Conservation (phyloP, 2,329 filamentous ascomycete species). For the Aspergillus niger region DNA sequence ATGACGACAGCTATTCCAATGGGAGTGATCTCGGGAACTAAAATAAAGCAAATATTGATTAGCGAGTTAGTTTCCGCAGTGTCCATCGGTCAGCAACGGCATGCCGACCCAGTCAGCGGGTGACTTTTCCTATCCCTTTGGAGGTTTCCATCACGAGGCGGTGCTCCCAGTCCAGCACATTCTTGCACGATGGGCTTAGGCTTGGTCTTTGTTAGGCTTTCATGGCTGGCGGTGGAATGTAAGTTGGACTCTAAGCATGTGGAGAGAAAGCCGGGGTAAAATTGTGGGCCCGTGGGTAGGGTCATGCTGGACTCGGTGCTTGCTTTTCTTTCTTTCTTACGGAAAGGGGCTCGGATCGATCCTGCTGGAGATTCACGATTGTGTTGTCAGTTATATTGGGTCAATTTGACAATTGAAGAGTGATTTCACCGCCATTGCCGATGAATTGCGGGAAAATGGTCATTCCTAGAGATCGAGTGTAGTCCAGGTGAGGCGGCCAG, state of each 20-base stretch:
- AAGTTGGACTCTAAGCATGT: not conserved
- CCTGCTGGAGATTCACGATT: no score
- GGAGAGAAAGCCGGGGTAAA: conserved; percentile 1
- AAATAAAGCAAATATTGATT: not conserved
- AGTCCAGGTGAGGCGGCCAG: not conserved
- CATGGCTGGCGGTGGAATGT: not conserved
- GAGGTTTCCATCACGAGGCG: not conserved
- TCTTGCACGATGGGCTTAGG: not conserved
- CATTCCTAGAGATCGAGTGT: not conserved
- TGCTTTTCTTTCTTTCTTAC: no score
- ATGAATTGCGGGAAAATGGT: not conserved
- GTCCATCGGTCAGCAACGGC: conserved; percentile 4
- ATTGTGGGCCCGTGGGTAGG: conserved; percentile 1
- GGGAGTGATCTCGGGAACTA: not conserved
- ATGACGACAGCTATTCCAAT: not conserved
- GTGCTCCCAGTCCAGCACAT: not conserved
- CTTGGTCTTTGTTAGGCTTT: not conserved
- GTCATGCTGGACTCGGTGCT: not conserved
- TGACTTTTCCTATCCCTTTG: not conserved
- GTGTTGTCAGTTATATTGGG: not conserved
- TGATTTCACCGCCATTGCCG: not conserved
- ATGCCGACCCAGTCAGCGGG: conserved; percentile 10
- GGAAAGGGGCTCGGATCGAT: no score
- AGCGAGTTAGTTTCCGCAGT: not conserved
- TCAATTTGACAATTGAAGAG: not conserved